phyloP scores from a whole-genome alignment of 495 filamentous ascomycete genomes.

The Lophium mytilinum region DNA sequence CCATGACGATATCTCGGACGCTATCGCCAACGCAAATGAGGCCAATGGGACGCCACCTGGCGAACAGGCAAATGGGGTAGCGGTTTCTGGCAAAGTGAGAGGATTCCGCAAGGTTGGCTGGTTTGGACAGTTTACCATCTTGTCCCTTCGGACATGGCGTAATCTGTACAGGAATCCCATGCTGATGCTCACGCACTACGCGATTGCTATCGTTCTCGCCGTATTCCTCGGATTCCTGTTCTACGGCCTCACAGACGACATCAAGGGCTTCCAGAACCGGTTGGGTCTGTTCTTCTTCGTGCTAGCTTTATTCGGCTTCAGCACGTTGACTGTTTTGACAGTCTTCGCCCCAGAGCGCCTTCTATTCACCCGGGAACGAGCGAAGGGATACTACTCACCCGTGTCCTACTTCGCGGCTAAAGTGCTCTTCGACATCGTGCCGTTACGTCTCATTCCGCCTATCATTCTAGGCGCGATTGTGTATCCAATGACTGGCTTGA shows the following conservation, averaged over 20 bases:
- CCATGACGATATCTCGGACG: slow-evolving; percentile 69
- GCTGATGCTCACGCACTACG: slow-evolving; percentile 98
- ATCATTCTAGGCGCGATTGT: slow-evolving; percentile 95
- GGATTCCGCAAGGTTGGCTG: slow-evolving; percentile 77
- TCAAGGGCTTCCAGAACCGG: slow-evolving; percentile 95
- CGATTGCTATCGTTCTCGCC: slow-evolving; percentile 91
- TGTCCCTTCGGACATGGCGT: slow-evolving; percentile 87
- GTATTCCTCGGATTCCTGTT: slow-evolving; percentile 93
- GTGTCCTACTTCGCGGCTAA: slow-evolving; percentile 95
- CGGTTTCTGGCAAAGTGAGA: slow-evolving; percentile 49
- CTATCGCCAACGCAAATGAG: slow-evolving; percentile 48
- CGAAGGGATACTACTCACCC: slow-evolving; percentile 96
- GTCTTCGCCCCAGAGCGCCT: slow-evolving; percentile 91
- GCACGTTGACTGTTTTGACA: slow-evolving; percentile 83
- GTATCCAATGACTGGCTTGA: slow-evolving; percentile 97
- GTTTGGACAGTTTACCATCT: slow-evolving; percentile 73
- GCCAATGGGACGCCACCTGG: slow-evolving; percentile 67
- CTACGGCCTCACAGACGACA: slow-evolving; percentile 91
- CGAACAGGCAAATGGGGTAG: slow-evolving; percentile 39
- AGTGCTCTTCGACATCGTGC: slow-evolving; percentile 90
- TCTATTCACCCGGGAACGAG: slow-evolving; percentile 86
- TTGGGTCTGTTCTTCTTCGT: slow-evolving; percentile 99
- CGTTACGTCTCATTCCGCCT: slow-evolving; percentile 85
- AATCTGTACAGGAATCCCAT: slow-evolving; percentile 97
- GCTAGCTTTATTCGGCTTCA: slow-evolving; percentile 92